A percentile compares a stretch with the other conserved stretches of the same genome.
These are phyloP conservation scores for Solanum aculeatissimum DNA, from an alignment of 305 asterid genomes.

Conservation along the genomic window DNA sequence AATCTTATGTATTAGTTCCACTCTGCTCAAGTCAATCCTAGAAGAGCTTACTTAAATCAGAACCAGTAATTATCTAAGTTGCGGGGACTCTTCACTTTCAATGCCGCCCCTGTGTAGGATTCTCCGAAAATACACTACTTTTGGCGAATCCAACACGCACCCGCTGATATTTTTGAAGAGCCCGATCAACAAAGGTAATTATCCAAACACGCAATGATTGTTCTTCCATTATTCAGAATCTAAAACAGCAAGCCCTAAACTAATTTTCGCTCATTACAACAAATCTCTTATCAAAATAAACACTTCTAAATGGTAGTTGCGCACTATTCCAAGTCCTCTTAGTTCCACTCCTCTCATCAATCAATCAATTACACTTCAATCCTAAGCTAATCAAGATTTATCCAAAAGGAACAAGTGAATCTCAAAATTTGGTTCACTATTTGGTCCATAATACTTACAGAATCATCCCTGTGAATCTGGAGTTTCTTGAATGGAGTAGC, in stretches of 20 bases:
- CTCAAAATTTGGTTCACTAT: neutral
- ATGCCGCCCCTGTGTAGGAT: too few relatives aligned
- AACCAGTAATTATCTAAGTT: too few relatives aligned
- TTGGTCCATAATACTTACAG: constrained; percentile 20
- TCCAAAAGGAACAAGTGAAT: neutral
- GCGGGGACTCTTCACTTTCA: too few relatives aligned
- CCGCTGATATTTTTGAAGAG: too few relatives aligned
- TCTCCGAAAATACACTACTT: too few relatives aligned
- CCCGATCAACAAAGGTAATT: too few relatives aligned
- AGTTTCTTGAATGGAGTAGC: constrained; percentile 61
- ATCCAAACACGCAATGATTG: too few relatives aligned
- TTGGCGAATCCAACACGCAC: too few relatives aligned
- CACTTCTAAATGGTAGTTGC: neutral
- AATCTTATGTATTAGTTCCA: neutral
- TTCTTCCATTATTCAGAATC: neutral
- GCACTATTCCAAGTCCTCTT: neutral
- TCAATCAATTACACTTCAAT: neutral
- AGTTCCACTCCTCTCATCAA: too few relatives aligned
- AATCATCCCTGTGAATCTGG: constrained; percentile 68
- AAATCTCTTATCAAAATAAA: neutral
- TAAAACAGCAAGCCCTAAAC: neutral
- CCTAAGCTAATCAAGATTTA: neutral
- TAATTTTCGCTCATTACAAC: neutral
- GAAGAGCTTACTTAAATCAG: too few relatives aligned
- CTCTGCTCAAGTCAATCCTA: neutral